Percentiles rank a stretch among this genome's conserved stretches.
These are phyloP conservation scores for Pseudozyma thailandica DNA, from an alignment of 1,284 basidiomycete species.

Conservation along the genomic window DNA sequence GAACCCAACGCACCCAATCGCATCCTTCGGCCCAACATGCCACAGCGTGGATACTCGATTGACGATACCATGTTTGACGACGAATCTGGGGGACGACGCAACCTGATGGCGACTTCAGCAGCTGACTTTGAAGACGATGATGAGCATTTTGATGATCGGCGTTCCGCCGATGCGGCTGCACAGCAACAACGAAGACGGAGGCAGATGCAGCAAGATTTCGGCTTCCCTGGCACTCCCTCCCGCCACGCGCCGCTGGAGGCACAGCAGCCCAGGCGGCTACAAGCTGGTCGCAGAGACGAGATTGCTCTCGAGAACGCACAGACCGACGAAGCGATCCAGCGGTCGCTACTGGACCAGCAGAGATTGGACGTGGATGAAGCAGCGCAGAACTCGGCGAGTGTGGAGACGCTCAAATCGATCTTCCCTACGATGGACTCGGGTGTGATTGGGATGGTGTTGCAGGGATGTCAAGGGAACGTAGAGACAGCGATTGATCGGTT, in stretches of 20 bases:
- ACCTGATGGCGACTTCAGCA: conserved; percentile 29
- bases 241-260: conserved; percentile 6
- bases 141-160: not conserved
- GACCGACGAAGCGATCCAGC: conserved; percentile 45
- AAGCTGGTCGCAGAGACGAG: conserved; percentile 20
- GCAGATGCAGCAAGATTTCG: conserved; percentile 47
- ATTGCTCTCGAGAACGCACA: conserved; percentile 29
- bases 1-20: conserved; percentile 44
- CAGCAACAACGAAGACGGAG: conserved; percentile 27
- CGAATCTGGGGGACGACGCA: conserved; percentile 37
- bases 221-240: conserved; percentile 25
- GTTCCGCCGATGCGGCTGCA: not conserved
- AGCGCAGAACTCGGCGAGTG: conserved; percentile 46
- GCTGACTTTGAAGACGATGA: conserved; percentile 22
- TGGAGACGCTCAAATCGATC: conserved; percentile 59
- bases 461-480: conserved; percentile 56
- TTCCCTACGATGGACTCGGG: conserved; percentile 57
- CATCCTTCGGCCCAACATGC: conserved; percentile 36
- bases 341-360: conserved; percentile 37
- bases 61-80: conserved; percentile 50
- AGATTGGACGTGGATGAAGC: conserved; percentile 24
- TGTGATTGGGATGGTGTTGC: conserved; percentile 57
- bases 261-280: conserved; percentile 3
- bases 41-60: conserved; percentile 43
- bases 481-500: conserved; percentile 61